These are phyloP conservation scores for Dictyostelium citrinum DNA, from an alignment of 78 protist species.

Conservation along the genomic window DNA sequence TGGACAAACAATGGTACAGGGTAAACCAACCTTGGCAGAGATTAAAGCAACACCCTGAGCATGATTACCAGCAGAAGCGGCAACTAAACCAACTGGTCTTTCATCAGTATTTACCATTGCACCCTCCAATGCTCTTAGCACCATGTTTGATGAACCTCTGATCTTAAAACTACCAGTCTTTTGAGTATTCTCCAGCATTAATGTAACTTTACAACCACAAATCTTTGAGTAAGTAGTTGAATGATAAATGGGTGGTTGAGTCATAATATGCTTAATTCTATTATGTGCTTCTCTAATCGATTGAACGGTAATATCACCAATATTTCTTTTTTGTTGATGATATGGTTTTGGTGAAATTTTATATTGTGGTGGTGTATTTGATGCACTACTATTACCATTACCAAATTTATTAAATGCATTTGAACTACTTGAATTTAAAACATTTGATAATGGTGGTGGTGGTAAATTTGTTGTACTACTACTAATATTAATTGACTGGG, in stretches of 20 bases:
- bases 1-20: constrained; percentile 87
- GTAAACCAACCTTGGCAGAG: constrained; percentile 71
- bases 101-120: constrained; percentile 39
- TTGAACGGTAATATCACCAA: constrained; percentile 52
- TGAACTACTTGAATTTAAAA: not conserved
- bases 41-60: constrained; percentile 89
- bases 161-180: constrained; percentile 81
- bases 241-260: constrained; percentile 68
- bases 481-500: not conserved
- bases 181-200: constrained; percentile 80
- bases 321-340: constrained; percentile 18
- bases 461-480: not conserved
- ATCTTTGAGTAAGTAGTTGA: constrained; percentile 55
- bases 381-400: not conserved
- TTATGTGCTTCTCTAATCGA: constrained; percentile 63
- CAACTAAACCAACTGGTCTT: constrained; percentile 80
- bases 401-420: not conserved
- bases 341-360: not conserved
- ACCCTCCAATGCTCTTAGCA: constrained; percentile 56
- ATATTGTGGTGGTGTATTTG: not conserved
- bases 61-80: constrained; percentile 89
- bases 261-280: constrained; percentile 60
- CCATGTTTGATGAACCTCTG: constrained; percentile 83
- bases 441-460: not conserved
- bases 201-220: constrained; percentile 64